phyloP scores from a whole-genome alignment of 805 yeast species.

The Nakazawaea ernobii region DNA sequence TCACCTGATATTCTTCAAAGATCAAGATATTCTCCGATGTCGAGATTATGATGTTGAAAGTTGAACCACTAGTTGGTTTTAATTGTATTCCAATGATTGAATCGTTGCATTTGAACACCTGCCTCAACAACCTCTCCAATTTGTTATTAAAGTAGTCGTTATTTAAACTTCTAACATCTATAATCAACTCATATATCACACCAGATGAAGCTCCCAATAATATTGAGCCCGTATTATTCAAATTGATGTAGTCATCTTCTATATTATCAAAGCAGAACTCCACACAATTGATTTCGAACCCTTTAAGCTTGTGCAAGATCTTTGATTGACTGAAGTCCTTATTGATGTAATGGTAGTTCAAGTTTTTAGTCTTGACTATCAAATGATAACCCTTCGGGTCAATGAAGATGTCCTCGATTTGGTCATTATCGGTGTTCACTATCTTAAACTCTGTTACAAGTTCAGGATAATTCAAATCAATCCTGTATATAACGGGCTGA shows the following conservation, averaged over 20 bases:
- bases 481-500: conserved; percentile 49
- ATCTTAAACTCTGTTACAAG: conserved; percentile 39
- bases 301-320: conserved; percentile 40
- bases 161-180: conserved; percentile 29
- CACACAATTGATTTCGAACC: conserved; percentile 36
- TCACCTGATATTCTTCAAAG: background rate
- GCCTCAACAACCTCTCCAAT: conserved; percentile 33
- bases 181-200: conserved; percentile 36
- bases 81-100: conserved; percentile 6
- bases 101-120: conserved; percentile 17
- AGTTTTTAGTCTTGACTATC: conserved; percentile 38
- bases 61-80: background rate
- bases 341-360: conserved; percentile 45
- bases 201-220: conserved; percentile 47
- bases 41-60: conserved; percentile 1
- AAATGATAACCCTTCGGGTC: conserved; percentile 47
- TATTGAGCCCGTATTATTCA: conserved; percentile 35
- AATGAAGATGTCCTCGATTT: conserved; percentile 32
- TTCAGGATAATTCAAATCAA: conserved; percentile 62
- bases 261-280: conserved; percentile 21
- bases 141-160: conserved; percentile 35
- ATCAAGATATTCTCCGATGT: background rate
- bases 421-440: conserved; percentile 20
- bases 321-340: conserved; percentile 33
- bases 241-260: conserved; percentile 18